Evolutionary conservation across 1,139 yeast genomes (phyloP), one percentile per base, ranked within the genome.

Genomic region (Tardiomyces depauwii): DNA sequence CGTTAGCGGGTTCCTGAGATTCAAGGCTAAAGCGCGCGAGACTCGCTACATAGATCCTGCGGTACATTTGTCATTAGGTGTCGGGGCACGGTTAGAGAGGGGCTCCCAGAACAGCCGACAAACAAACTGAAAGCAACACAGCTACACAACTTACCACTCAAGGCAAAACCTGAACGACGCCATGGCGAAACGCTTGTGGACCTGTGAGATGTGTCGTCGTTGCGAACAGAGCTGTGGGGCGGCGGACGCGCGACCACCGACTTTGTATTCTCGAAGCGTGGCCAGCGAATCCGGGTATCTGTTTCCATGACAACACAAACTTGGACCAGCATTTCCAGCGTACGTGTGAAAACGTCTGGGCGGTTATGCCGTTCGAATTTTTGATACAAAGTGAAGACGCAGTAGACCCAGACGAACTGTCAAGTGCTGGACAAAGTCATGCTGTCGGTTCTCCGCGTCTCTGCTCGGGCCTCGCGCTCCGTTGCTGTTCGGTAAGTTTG

Each of bases 81-180:
- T n/a, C n/a, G n/a, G n/a, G n/a, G n/a, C n/a, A n/a, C n/a, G n/a
- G n/a, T n/a, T n/a, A n/a, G n/a, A n/a, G n/a, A n/a, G n/a, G n/a
- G n/a, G n/a, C n/a, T n/a, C n/a, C n/a, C n/a, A n/a, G n/a, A n/a
- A n/a, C n/a, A n/a, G n/a, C n/a, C n/a, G n/a, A n/a, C n/a, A n/a
- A n/a, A n/a, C n/a, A n/a, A n/a, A n/a, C n/a, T n/a, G n/a, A n/a
- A n/a, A n/a, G n/a, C n/a, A n/a, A n/a, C 27, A 16, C n/a, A 28
- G 2, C 13, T 4, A 2, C 11, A n/a, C 21, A 10, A 60, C 71
- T 42, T 51, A 72, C 75, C 93, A 88, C 62, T 86, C 94, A 55
- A 91, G 82, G 65, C 96, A 88, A 70, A 88, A 88, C 63, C 94
- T 77, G 67, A 88, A 88, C 42, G 95, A 85, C 49, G 93, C 86